Evolutionary conservation across 2,329 filamentous ascomycete genomes (phyloP), one percentile per base, ranked within the genome.

Genomic region (Amphichorda felina): DNA sequence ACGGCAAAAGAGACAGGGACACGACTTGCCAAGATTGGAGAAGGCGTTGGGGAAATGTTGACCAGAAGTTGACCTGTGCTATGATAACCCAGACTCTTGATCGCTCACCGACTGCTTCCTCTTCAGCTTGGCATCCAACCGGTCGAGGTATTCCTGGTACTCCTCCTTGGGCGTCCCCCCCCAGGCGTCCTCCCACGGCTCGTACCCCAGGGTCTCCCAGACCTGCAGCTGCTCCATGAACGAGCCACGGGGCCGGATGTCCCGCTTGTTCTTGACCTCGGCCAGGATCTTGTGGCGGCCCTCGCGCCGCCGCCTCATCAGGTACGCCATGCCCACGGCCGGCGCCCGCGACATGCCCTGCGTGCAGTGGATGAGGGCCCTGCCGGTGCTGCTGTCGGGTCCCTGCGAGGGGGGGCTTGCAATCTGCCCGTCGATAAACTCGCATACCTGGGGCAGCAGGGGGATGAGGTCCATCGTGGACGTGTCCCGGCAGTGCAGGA

Each of bases 281-380:
- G 30, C 30, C 14, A 32, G 14, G 9, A 42, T 35, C 2, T 35
- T 36, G 30, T 32, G 10, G 21, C 55, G 34, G 17, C 41, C 40
- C 7, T 34, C 31, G 26, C 45, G 38, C 2, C 44, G 30, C 28
- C 39, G 50, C 11, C 51, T 42, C 54, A 56, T 56, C 9, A 56
- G 44, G 37, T 56, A 56, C 29, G 51, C 53, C 24, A 55, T 45
- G 8, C 50, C 40, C 9, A 46, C 45, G 3, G 53, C 47, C 5
- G 54, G 47, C 2, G 53, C 55, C 11, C 53, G 50, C 14, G 54
- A 57, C 21, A 53, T 40, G 5, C 54, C 54, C 21, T 41, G 36
- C 26, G 62, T 57, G 38, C 54, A 57, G 35, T 54, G 53, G 8
- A 56, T 44, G 3, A 56, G 40, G n/a, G 56, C 48, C 14, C 14